Base-by-base conservation (phyloP, 306 rosid species). In the Carpinus fangiana region DNA sequence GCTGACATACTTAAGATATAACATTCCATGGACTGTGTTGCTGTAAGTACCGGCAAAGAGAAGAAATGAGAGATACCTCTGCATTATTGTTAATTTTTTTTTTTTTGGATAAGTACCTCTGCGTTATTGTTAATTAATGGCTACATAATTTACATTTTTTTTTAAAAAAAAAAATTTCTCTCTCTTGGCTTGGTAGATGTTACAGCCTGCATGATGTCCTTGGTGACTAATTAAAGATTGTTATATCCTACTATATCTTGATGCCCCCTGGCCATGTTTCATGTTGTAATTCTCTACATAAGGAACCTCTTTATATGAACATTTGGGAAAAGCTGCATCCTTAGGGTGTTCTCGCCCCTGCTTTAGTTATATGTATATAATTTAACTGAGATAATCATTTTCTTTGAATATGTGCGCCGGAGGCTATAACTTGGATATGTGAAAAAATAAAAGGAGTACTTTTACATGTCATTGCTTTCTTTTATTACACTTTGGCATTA, bases 1-100 rank as follows among this genome's bases (percentile, higher is more conserved):
- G 81, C 57, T 73, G 65, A 45, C 57, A 41, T 36, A 21, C 53
- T 77, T 57, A 48, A 62, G 70, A 76, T 52, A 34, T 62, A 71
- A 61, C 68, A 13, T 64, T 76, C 50, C 17, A 47, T 46, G 34
- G 53, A 13, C 17, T 67, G 52, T 14, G 28, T 23, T 76, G 57
- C 52, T 54, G 23, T 4, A 53, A 52, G 55, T 73, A 56, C 52
- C 68, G 5, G 65, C 53, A 45, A 47, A 34, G 70, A 16, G 41
- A 51, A 12, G 20, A 47, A 59, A 5, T 48, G 79, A 45, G 43
- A 73, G 74, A 61, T 67, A 18, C 12, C 17, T 80, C 38, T 68
- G 73, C 10, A 28, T 20, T 65, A 55, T 57, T 23, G n/a, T 43
- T 21, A 65, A 23, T n/a, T n/a, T n/a, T n/a, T n/a, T n/a, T n/a